Evolutionary conservation across 83 land plant species (phyloP), one percentile per base, ranked within the genome.

Genomic region (Picea engelmannii): DNA sequence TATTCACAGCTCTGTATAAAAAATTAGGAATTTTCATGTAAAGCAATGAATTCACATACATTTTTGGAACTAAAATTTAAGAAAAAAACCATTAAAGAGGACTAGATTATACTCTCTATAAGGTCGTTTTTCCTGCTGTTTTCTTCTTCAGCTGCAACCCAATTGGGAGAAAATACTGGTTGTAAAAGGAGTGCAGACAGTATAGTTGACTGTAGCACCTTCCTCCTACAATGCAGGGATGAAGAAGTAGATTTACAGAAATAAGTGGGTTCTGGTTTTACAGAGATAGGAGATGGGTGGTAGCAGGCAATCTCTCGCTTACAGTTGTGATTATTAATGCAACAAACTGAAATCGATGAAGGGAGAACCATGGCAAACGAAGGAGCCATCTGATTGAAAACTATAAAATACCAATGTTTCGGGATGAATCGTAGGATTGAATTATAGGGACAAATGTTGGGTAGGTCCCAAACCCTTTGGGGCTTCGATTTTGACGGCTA

Each of bases 121-220:
- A 73, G 76, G 24, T 73, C 76, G 47, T 73, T 73, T 73, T 52
- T 40, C 47, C 4, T 20, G 76, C 24, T 44, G 58, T 73, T 73
- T 23, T n/a, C 76, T 44, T 47, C 40, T 44, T 73, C 58, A 44
- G 76, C 49, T 20, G 76, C 52, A 73, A 23, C 55, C 18, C 52
- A 42, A 58, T 21, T 9, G 58, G 76, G 76, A 8, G 40, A n/a
- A 44, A 73, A 21, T 11, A 47, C 76, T 4, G 10, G 4, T 18
- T 44, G 42, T 44, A 73, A n/a, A 42, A 73, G 58, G 24, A 73
- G 76, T 44, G 76, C 76, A 44, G 76, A 52, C 5, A 73, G 40
- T 42, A 52, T n/a, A 40, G 7, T 42, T 44, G 76, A 7, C 21
- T 42, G 21, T 3, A 73, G 58, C n/a, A n/a, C 21, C 2, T 44